Conservation (phyloP, 169 alveolate genomes). For the Babesia bigemina region DNA sequence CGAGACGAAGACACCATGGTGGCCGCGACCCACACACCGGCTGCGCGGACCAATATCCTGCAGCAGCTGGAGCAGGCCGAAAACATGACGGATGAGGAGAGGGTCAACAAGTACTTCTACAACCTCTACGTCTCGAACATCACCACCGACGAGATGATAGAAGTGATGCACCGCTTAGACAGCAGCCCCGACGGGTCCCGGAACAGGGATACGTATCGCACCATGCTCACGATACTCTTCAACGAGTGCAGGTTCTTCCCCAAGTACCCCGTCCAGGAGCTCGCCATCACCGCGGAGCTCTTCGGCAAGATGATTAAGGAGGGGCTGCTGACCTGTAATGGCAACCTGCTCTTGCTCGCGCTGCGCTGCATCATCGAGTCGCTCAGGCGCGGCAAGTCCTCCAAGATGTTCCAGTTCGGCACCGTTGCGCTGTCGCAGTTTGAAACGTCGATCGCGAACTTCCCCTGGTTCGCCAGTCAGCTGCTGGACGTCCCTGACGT, state of each 20-base stretch:
- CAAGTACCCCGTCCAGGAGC: slow-evolving; percentile 82
- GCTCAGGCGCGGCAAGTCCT: slow-evolving; percentile 69
- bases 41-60: not conserved
- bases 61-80: slow-evolving; percentile 21
- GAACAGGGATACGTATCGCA: slow-evolving; percentile 71
- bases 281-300: slow-evolving; percentile 82
- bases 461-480: slow-evolving; percentile 76
- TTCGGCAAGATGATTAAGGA: slow-evolving; percentile 80
- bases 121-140: slow-evolving; percentile 76
- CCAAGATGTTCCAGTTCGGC: slow-evolving; percentile 80
- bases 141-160: slow-evolving; percentile 76
- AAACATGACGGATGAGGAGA: slow-evolving; percentile 62
- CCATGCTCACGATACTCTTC: slow-evolving; percentile 79
- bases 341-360: slow-evolving; percentile 72
- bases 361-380: slow-evolving; percentile 78
- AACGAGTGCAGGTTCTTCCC: slow-evolving; percentile 87
- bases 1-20: slow-evolving; percentile 2
- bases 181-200: slow-evolving; percentile 73
- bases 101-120: slow-evolving; percentile 75
- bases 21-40: slow-evolving; percentile 11
- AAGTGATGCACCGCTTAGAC: slow-evolving; percentile 73
- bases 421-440: slow-evolving; percentile 80
- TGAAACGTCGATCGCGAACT: slow-evolving; percentile 73
- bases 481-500: slow-evolving; percentile 58
- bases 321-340: slow-evolving; percentile 70